Percentiles rank a stretch among this genome's conserved stretches.
Evolutionary conservation across 2,329 filamentous ascomycete species (phyloP).

Genomic region (Pezicula neosporulosa): DNA sequence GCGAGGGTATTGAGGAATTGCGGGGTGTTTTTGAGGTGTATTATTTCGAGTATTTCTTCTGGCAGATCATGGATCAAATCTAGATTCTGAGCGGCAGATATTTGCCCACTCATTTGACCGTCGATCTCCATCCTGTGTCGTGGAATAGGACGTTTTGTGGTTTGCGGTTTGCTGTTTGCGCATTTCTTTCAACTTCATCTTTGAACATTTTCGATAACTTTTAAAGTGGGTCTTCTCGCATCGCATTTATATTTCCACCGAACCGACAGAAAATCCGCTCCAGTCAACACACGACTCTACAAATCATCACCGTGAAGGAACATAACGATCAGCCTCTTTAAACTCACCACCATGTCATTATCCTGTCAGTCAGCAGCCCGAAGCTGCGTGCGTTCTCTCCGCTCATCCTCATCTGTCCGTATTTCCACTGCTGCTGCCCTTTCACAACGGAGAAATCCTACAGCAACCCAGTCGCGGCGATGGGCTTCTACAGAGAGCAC

Average conservation of each 20-base stretch:
- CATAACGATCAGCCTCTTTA: conserved; percentile 10
- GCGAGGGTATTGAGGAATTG: conserved; percentile 71
- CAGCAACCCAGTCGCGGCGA: conserved; percentile 55
- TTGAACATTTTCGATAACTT: background rate
- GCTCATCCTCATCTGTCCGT: conserved; percentile 43
- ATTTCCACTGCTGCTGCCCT: conserved; percentile 39
- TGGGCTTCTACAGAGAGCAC: conserved; percentile 92
- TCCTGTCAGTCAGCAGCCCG: conserved; percentile 61
- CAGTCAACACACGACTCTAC: background rate
- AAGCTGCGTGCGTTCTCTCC: conserved; percentile 61
- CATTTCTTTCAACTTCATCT: conserved; percentile 1
- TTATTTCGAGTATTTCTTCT: conserved; percentile 63
- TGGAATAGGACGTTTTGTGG: background rate
- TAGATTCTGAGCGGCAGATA: conserved; percentile 53
- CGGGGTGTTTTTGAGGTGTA: conserved; percentile 59
- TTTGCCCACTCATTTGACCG: conserved; percentile 50
- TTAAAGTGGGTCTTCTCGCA: too few species aligned
- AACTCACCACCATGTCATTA: conserved; percentile 51
- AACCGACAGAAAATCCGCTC: background rate
- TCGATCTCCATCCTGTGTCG: conserved; percentile 46
- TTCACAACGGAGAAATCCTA: conserved; percentile 41
- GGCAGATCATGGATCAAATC: conserved; percentile 59
- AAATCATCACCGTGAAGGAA: background rate
- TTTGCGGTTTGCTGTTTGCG: background rate
- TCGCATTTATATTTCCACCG: too few species aligned